Evolutionary conservation across 305 asterid species (phyloP).

Genomic region (Fraxinus angustifolia): DNA sequence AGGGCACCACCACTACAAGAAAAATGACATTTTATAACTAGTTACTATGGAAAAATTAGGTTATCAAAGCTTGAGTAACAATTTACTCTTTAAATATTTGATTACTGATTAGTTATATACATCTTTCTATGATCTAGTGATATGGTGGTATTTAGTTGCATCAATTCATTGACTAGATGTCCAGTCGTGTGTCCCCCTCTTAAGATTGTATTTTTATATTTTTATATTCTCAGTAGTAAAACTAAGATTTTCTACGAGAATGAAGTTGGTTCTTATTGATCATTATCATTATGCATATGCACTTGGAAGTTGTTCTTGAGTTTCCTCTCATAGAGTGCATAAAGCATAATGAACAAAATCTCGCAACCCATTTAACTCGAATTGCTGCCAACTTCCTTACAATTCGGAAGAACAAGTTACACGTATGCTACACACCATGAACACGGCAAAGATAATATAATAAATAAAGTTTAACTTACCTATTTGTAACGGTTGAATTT

Average conservation of each 20-base stretch:
- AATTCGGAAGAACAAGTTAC: background rate
- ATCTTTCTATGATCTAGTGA: background rate
- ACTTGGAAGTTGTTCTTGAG: too few relatives aligned
- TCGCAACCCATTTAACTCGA: too few relatives aligned
- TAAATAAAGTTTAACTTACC: background rate
- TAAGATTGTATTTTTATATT: too few relatives aligned
- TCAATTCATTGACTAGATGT: background rate
- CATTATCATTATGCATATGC: too few relatives aligned
- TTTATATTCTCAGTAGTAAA: too few relatives aligned
- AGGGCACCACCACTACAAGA: background rate
- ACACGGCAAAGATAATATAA: background rate
- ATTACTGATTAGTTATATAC: background rate
- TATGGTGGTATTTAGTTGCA: background rate
- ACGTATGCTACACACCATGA: background rate
- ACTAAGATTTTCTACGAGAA: too few relatives aligned
- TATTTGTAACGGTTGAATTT: background rate
- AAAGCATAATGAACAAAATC: too few relatives aligned
- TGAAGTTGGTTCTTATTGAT: too few relatives aligned
- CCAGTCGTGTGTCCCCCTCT: too few relatives aligned
- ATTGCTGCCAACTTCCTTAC: background rate
- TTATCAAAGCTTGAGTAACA: background rate
- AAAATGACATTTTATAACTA: background rate
- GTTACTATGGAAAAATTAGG: background rate
- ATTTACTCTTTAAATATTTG: background rate
- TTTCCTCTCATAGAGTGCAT: too few relatives aligned